Evolutionary conservation across 1,139 yeast genomes (phyloP).

Genomic region (Pichia sorboxylosa): DNA sequence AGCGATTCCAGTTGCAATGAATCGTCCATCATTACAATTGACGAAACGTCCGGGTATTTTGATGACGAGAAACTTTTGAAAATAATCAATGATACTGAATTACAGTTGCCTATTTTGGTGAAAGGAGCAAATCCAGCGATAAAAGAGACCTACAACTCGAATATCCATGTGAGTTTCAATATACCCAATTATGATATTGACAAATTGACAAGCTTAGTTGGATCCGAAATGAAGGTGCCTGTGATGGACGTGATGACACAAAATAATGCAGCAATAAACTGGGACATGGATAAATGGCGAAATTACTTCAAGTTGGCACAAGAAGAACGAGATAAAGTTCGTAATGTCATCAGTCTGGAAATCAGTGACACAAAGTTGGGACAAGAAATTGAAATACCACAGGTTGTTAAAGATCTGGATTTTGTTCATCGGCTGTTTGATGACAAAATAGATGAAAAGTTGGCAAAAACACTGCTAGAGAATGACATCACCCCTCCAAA

Average conservation of each 20-base stretch:
- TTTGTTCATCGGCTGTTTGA: slow-evolving; percentile 54
- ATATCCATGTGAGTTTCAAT: slow-evolving; percentile 30
- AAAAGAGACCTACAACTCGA: slow-evolving; percentile 16
- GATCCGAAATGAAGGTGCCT: slow-evolving; percentile 54
- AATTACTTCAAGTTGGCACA: slow-evolving; percentile 48
- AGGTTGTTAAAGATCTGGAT: slow-evolving; percentile 55
- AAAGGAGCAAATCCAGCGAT: slow-evolving; percentile 16
- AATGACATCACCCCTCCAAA: slow-evolving; percentile 33
- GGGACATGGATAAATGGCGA: slow-evolving; percentile 69
- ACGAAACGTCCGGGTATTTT: slow-evolving; percentile 17
- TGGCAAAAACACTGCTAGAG: slow-evolving; percentile 7
- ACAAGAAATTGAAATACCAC: slow-evolving; percentile 45
- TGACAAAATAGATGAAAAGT: not conserved
- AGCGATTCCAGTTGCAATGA: slow-evolving; percentile 13
- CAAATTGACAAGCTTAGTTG: slow-evolving; percentile 48
- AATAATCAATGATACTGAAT: slow-evolving; percentile 32
- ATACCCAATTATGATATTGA: slow-evolving; percentile 43
- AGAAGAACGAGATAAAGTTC: slow-evolving; percentile 46
- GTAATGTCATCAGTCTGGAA: slow-evolving; percentile 76
- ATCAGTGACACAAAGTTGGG: slow-evolving; percentile 51
- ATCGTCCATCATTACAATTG: slow-evolving; percentile 18
- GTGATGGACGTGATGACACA: slow-evolving; percentile 90
- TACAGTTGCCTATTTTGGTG: slow-evolving; percentile 26
- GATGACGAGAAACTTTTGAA: slow-evolving; percentile 23
- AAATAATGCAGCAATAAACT: slow-evolving; percentile 42